Conservation (phyloP, 768 basidiomycete species). For the Mycena latifolia region DNA sequence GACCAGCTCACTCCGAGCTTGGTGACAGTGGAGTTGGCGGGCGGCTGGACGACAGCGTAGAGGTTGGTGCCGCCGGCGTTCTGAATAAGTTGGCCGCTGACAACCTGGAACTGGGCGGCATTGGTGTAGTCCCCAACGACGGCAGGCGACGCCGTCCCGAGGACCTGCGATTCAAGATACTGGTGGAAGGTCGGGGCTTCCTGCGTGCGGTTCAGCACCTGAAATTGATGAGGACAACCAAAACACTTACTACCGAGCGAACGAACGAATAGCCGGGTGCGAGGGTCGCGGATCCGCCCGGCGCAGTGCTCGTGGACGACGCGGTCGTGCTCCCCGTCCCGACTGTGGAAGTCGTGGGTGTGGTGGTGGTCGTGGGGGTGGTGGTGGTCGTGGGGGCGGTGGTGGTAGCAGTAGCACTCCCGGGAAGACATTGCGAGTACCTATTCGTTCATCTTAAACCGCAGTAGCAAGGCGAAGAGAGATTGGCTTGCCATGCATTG, state of each 20-base stretch:
- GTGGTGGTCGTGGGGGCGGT: conserved; percentile 37
- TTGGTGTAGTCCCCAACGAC: conserved; percentile 63
- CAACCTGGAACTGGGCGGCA: conserved; percentile 71
- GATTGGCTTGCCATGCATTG: conserved; percentile 9
- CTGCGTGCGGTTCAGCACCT: conserved; percentile 40
- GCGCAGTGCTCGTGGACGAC: conserved; percentile 44
- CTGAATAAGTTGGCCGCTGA: conserved; percentile 67
- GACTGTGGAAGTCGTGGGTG: conserved; percentile 26
- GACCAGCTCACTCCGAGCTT: conserved; percentile 66
- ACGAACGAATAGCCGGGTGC: conserved; percentile 66
- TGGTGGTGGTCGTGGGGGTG: conserved; percentile 26
- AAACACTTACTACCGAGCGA: conserved; percentile 60
- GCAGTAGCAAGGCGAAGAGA: not conserved
- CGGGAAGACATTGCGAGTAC: conserved; percentile 28
- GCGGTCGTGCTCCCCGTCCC: conserved; percentile 34
- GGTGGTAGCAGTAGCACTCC: conserved; percentile 44
- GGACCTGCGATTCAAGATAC: conserved; percentile 66
- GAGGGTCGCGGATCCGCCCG: conserved; percentile 57
- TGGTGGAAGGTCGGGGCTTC: conserved; percentile 72
- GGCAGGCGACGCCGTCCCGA: conserved; percentile 56
- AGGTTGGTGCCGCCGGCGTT: conserved; percentile 55
- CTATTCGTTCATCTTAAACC: not conserved
- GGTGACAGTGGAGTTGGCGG: conserved; percentile 57
- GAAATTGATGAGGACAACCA: not conserved
- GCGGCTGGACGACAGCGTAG: conserved; percentile 64